Evolutionary conservation across 2,329 filamentous ascomycete genomes (phyloP).

Genomic region (Zelopaecilomyces penicillatus): DNA sequence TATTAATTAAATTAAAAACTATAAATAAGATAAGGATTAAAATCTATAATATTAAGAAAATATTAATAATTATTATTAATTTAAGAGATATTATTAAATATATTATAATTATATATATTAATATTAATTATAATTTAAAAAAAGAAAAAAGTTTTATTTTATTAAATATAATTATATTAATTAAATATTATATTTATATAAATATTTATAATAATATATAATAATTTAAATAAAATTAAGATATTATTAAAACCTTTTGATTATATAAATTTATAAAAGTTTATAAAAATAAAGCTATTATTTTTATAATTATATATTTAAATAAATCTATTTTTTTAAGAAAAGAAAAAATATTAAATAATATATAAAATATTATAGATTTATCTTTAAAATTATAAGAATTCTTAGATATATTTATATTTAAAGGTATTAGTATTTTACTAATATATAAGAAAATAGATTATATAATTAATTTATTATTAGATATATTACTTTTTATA

Average conservation of each 20-base stretch:
- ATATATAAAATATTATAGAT: background rate
- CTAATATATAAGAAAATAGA: background rate
- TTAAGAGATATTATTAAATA: background rate
- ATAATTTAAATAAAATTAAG: background rate
- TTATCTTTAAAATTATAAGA: background rate
- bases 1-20: background rate
- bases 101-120: background rate
- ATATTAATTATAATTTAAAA: background rate
- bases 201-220: background rate
- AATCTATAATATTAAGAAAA: background rate
- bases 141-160: background rate
- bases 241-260: background rate
- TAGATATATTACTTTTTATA: background rate
- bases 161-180: background rate
- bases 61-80: background rate
- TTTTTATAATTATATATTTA: background rate
- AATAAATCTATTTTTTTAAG: background rate
- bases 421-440: background rate
- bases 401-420: background rate
- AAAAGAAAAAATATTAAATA: too few species aligned
- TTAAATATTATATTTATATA: background rate
- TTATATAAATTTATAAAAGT: background rate
- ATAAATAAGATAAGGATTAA: background rate
- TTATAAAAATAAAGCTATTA: background rate
- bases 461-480: background rate